A percentile compares a stretch with the other conserved stretches of the same genome.
Evolutionary conservation across 2,329 filamentous ascomycete genomes (phyloP).

Genomic region (Alternaria arborescens): DNA sequence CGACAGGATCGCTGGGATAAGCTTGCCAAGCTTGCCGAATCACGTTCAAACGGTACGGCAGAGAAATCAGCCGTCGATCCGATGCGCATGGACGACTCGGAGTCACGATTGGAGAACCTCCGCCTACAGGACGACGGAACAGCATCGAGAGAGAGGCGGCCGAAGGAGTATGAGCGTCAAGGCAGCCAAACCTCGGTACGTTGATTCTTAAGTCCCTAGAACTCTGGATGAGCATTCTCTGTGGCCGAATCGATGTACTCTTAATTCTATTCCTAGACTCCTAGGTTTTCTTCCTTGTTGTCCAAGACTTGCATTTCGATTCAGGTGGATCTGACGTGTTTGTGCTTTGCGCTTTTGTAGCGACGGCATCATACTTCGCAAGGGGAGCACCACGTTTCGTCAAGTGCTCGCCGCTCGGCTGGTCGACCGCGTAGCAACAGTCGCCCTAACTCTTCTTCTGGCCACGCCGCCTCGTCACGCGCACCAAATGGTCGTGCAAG

Average conservation of each 20-base stretch:
- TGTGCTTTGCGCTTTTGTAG: slow-evolving; percentile 50
- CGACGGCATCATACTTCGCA: slow-evolving; percentile 49
- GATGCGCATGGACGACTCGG: slow-evolving; percentile 74
- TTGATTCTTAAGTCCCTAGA: slow-evolving; percentile 55
- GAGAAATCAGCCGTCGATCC: slow-evolving; percentile 52
- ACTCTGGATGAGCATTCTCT: slow-evolving; percentile 50
- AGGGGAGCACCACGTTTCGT: slow-evolving; percentile 45
- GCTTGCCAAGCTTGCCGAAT: slow-evolving; percentile 80
- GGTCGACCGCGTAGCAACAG: slow-evolving; percentile 53
- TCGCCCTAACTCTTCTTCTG: slow-evolving; percentile 49
- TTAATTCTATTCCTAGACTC: slow-evolving; percentile 53
- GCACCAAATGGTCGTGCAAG: slow-evolving; percentile 39
- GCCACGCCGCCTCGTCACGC: slow-evolving; percentile 35
- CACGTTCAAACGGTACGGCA: slow-evolving; percentile 64
- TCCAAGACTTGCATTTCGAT: slow-evolving; percentile 46
- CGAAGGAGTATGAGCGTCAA: slow-evolving; percentile 53
- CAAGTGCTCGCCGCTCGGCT: slow-evolving; percentile 44
- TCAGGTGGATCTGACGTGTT: slow-evolving; percentile 52
- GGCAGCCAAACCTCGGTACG: slow-evolving; percentile 54
- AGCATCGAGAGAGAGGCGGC: slow-evolving; percentile 48
- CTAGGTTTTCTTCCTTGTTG: slow-evolving; percentile 44
- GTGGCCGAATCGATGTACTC: slow-evolving; percentile 53
- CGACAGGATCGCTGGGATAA: slow-evolving; percentile 90
- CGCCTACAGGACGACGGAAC: slow-evolving; percentile 80
- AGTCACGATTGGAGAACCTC: slow-evolving; percentile 87